Evolutionary conservation across 192 early-diverging fungal species (phyloP), one percentile per base, ranked within the genome.

Genomic region (Backusella sp.): DNA sequence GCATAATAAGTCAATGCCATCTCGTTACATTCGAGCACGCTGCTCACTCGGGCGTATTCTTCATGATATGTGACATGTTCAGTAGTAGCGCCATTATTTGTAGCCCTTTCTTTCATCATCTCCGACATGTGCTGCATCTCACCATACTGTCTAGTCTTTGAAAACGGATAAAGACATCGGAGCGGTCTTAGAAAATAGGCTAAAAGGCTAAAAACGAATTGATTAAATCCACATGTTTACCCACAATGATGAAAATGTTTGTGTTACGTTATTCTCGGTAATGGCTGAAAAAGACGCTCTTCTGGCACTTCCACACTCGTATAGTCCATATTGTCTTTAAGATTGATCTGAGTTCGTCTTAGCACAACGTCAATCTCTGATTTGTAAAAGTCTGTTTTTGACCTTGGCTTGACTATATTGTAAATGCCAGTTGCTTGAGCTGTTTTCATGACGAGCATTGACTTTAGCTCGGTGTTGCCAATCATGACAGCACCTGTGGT

Each of bases 31-130:
- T 92, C 90, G 6, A 95, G 70, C 6, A 92, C 70, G 17, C 82
- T 88, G 14, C 83, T 82, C 4, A 92, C 87, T 76, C 85, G 87
- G 4, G 91, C 94, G 74, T 95, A 95, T 65, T 95, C 91, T 17
- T 81, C 73, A 35, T 76, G 80, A 30, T 79, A 79, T 0, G 67
- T 73, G 6, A 26, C 62, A 42, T 46, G 46, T 68, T 28, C 42
- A 41, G 9, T n/a, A 23, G n/a, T 19, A 17, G 26, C 11, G 17
- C 42, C 59, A 19, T 21, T 11, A 39, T 30, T 17, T 6, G 41
- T 15, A 12, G 41, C 46, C 23, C 35, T 14, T 12, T 78, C 62
- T 46, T 53, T 42, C 23, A 36, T 49, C 7, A 52, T 65, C 53
- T 77, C 35, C 41, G 72, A 44, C 19, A 77, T 65, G 19, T 77